Conservation (phyloP, 306 rosid genomes). For the Benincasa hispida region DNA sequence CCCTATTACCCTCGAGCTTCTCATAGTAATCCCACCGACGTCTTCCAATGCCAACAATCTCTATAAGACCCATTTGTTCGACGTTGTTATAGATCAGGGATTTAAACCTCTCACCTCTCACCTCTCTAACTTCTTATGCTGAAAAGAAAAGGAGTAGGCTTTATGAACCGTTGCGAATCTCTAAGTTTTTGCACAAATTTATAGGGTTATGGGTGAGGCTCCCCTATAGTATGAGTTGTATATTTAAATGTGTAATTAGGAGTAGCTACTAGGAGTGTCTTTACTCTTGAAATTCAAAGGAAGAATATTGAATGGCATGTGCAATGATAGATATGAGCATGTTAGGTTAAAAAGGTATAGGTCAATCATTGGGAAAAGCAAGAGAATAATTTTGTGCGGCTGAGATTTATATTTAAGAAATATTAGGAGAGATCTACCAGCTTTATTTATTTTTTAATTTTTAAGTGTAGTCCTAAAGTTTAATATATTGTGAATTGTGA, state of each 20-base stretch:
- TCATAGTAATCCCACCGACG: not conserved
- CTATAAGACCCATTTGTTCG: not conserved
- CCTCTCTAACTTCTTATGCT: no score
- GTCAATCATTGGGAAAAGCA: not conserved
- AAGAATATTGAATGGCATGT: slow-evolving; percentile 57
- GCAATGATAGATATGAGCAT: slow-evolving; percentile 51
- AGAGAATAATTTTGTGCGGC: not conserved
- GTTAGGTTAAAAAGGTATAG: slow-evolving; percentile 10
- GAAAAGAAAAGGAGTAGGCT: no score
- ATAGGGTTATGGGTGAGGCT: not conserved
- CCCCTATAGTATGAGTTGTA: not conserved
- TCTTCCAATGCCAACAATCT: not conserved
- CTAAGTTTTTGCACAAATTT: not conserved
- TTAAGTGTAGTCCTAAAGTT: not conserved
- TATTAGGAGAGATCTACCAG: slow-evolving; percentile 1
- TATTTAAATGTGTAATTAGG: not conserved
- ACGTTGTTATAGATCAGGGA: no score
- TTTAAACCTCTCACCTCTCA: no score
- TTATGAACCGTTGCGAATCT: not conserved
- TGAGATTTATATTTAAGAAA: not conserved
- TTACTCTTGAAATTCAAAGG: slow-evolving; percentile 20
- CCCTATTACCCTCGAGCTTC: not conserved
- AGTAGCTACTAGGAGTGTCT: not conserved
- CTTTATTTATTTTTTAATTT: not conserved
- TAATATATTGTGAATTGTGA: not conserved